Evolutionary conservation across 1,284 basidiomycete genomes (phyloP).

Genomic region (Ustilago trichophora): DNA sequence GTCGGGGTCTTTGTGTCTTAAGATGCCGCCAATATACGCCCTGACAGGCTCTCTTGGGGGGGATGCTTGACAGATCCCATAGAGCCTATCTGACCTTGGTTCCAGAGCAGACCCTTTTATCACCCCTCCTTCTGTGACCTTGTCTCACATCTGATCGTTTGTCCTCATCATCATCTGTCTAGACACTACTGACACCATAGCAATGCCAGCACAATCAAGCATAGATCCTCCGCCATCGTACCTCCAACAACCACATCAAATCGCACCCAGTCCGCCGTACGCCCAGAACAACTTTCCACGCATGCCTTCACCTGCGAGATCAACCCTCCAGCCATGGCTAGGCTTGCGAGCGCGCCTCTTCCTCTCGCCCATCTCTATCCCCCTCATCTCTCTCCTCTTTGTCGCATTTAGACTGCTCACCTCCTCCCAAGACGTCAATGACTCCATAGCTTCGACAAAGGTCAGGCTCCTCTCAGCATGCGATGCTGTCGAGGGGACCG

Average conservation of each 20-base stretch:
- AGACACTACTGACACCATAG: neutral
- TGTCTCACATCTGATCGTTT: too few species aligned
- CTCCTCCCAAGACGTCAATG: slow-evolving; percentile 77
- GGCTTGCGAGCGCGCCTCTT: slow-evolving; percentile 81
- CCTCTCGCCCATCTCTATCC: slow-evolving; percentile 76
- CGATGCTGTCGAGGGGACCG: slow-evolving; percentile 81
- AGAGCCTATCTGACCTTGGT: too few species aligned
- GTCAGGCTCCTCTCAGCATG: slow-evolving; percentile 79
- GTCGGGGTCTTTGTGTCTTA: too few species aligned
- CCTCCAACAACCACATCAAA: neutral
- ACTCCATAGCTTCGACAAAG: slow-evolving; percentile 77
- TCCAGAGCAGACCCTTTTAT: too few species aligned
- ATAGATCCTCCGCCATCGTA: slow-evolving; percentile 24
- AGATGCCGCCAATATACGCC: too few species aligned
- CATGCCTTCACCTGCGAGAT: neutral
- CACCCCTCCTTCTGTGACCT: too few species aligned
- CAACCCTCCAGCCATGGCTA: slow-evolving; percentile 74
- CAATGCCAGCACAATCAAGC: slow-evolving; percentile 2
- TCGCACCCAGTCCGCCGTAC: neutral
- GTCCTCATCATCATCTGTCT: too few species aligned
- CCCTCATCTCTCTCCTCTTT: slow-evolving; percentile 83
- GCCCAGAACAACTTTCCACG: neutral
- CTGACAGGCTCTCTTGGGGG: too few species aligned
- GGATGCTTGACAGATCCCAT: too few species aligned
- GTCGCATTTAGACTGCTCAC: slow-evolving; percentile 81